Base-by-base conservation (phyloP, 1,139 yeast genomes). In the Debaryomyces singareniensis region DNA sequence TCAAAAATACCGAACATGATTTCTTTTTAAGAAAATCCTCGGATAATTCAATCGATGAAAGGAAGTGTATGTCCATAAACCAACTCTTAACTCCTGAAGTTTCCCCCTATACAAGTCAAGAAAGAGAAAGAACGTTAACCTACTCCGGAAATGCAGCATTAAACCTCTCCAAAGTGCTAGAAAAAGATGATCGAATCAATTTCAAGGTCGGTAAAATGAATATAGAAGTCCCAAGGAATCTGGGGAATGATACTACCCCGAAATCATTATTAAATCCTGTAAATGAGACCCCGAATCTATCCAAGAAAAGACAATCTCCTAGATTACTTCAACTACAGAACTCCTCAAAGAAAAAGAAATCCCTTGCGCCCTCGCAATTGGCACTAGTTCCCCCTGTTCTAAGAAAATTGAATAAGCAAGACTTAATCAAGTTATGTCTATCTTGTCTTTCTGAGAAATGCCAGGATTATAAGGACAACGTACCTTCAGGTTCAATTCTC, bases 11-110 rank as follows among this genome's bases (percentile, higher is more conserved):
- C 15, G 34, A 36, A n/a, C 58, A 49, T 27, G 36, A 51, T 5
- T 61, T 58, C 22, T 26, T 32, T 16, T 10, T 22, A 5, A 15
- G 16, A 9, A 11, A 21, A 18, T 7, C 7, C 9, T 7, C 9
- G 7, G 21, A 18, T 7, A 7, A 7, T 18, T n/a, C 7, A 18
- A 7, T 16, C 10, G 10, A 15, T 4, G 16, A 14, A 13, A 10
- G 16, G 20, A n/a, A 3, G 7, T 18, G 24, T 12, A 25, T 20
- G 24, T 21, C 9, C 20, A 22, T 15, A 15, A 18, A 37, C 24
- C 61, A 54, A 35, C 43, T 61, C 13, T 48, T 61, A 24, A 63
- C 68, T 0, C 70, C 70, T 1, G 61, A 58, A 16, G 40, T 62
- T 1, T 57, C 67, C 4, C 68, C 68, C 2, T 42, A 45, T 18